phyloP scores from a whole-genome alignment of 148 eudicot genomes.

The Vaccinium myrtillus region DNA sequence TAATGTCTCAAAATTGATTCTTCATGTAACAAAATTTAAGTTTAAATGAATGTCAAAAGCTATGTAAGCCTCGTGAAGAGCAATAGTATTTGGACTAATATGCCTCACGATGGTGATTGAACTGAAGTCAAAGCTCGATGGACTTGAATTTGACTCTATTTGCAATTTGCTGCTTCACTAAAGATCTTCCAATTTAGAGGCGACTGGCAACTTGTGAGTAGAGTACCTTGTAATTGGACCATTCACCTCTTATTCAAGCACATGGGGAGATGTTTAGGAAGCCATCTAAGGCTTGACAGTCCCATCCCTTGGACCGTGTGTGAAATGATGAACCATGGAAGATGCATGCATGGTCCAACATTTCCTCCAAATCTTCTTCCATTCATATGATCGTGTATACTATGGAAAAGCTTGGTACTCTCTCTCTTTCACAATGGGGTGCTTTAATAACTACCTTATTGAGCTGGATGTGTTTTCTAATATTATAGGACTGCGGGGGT shows the following conservation, averaged over 20 bases:
- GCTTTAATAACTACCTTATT: neutral
- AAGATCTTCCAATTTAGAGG: neutral
- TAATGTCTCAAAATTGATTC: neutral
- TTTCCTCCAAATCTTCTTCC: neutral
- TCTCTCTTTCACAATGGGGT: neutral
- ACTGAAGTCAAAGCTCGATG: neutral
- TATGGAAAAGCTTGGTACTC: neutral
- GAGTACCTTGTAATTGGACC: neutral
- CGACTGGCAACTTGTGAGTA: neutral
- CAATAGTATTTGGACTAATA: neutral
- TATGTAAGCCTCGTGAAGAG: neutral
- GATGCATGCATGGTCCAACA: neutral
- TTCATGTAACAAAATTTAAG: neutral
- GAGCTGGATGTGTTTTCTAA: conserved; percentile 15
- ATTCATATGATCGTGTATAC: neutral
- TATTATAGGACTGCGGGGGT: conserved; percentile 81
- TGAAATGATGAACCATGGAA: neutral
- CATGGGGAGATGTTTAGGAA: neutral
- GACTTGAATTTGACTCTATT: neutral
- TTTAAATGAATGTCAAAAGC: neutral
- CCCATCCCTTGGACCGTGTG: neutral
- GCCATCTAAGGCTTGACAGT: neutral
- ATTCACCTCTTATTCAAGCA: neutral
- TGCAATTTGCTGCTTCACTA: neutral
- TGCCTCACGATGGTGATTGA: neutral